Base-by-base conservation (phyloP, 129 eudicot species). In the Lonicera japonica region DNA sequence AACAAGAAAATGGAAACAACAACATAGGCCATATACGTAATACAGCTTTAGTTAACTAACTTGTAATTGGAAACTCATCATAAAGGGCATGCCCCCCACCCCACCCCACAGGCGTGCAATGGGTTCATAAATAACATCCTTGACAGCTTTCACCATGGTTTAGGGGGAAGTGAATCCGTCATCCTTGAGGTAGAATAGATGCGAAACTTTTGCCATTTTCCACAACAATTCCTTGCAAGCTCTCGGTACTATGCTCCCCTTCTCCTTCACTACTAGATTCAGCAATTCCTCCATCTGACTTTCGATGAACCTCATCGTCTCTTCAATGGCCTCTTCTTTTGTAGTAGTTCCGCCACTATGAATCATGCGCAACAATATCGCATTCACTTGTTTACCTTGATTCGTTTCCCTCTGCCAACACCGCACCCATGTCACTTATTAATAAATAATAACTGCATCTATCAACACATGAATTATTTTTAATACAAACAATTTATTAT, bases 161-260 rank as follows among this genome's bases (percentile, higher is more conserved):
- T 85, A 58, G n/a, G n/a, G n/a, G n/a, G 89, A 87, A 40, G 87
- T 75, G 58, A 75, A 94, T 17, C 99, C 96, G 21, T 94, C 99
- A 50, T 83, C 89, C 53, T 68, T 69, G 17, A 59, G 63, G 63
- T 94, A 94, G 62, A 94, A 88, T 11, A 70, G 75, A 52, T 85
- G 82, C 46, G 83, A 4, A 24, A 85, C 78, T 25, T 76, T 75
- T 73, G 77, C 58, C 95, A 85, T 88, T 21, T 70, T 80, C 95
- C 99, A 85, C 71, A 94, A 88, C 54, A 75, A 58, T 57, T 88
- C 92, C 79, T 82, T 94, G 83, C 95, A 94, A 13, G 76, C 79
- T 70, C 71, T 82, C 0, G 99, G 95, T 24, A 94, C 72, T 40
- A 76, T 55, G 39, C 85, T 76, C 45, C 68, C 71, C 24, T 80